Conservation (phyloP, 257 asterid genomes). For the Rauvolfia tetraphylla region DNA sequence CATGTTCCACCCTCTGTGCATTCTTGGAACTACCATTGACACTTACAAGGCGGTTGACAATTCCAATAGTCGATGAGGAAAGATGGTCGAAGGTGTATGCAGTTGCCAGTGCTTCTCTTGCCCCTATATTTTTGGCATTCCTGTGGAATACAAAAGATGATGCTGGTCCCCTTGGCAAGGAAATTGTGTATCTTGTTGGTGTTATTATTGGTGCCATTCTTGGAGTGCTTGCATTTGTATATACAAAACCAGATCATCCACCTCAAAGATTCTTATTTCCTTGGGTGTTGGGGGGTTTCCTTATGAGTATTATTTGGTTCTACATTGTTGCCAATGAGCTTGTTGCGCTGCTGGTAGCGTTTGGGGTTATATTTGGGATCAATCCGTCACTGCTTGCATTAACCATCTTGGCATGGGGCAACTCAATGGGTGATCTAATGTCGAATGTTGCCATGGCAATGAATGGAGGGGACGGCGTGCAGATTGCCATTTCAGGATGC, state of each 20-base stretch:
- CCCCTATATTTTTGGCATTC: slow-evolving; percentile 55
- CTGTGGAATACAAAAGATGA: slow-evolving; percentile 41
- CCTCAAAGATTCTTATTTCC: slow-evolving; percentile 48
- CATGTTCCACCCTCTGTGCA: slow-evolving; percentile 45
- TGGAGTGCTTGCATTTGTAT: slow-evolving; percentile 45
- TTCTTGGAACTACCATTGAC: slow-evolving; percentile 55
- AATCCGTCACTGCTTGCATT: slow-evolving; percentile 55
- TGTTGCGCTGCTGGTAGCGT: slow-evolving; percentile 54
- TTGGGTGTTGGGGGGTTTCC: slow-evolving; percentile 76
- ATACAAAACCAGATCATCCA: slow-evolving; percentile 42
- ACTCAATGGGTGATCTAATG: slow-evolving; percentile 82
- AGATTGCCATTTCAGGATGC: slow-evolving; percentile 81
- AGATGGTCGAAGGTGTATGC: slow-evolving; percentile 72
- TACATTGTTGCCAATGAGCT: slow-evolving; percentile 76
- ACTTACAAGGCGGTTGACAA: slow-evolving; percentile 59
- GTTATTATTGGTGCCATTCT: slow-evolving; percentile 34
- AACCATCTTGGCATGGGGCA: slow-evolving; percentile 85
- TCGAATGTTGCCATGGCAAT: slow-evolving; percentile 72
- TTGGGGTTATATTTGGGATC: slow-evolving; percentile 55
- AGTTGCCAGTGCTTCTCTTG: slow-evolving; percentile 52
- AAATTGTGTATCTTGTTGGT: slow-evolving; percentile 27
- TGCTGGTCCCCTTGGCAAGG: slow-evolving; percentile 9
- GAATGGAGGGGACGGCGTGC: slow-evolving; percentile 58
- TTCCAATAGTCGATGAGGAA: slow-evolving; percentile 71
- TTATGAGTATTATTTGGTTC: slow-evolving; percentile 83